phyloP scores from a whole-genome alignment of 139 green algal genomes.

The Dunaliella sp. region DNA sequence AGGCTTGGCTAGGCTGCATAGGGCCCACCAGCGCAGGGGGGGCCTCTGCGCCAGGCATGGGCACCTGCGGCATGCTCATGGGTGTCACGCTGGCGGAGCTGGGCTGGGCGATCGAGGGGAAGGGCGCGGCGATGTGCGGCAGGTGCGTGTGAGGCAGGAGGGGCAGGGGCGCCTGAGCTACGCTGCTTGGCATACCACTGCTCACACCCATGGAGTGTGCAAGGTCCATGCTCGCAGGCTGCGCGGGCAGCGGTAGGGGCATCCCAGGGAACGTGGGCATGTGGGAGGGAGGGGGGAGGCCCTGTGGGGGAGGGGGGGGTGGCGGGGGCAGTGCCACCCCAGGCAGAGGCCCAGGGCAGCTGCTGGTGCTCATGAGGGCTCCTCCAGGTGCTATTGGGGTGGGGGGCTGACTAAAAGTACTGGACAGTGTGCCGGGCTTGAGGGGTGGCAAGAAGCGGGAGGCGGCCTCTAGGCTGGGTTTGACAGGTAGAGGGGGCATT shows the following conservation, averaged over 20 bases:
- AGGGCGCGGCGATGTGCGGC: background rate
- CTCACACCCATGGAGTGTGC: background rate
- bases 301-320: background rate
- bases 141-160: background rate
- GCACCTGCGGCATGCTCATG: no score
- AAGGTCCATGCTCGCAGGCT: background rate
- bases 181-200: no score
- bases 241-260: no score
- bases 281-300: background rate
- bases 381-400: background rate
- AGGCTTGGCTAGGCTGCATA: background rate
- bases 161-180: background rate
- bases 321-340: background rate
- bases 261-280: background rate
- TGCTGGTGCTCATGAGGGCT: background rate
- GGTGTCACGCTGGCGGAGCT: no score
- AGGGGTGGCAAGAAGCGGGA: conserved; percentile 54
- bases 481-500: conserved; percentile 84
- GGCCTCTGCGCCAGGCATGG: no score
- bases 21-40: no score
- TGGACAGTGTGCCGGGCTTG: background rate
- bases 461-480: conserved; percentile 71
- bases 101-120: no score
- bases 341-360: background rate
- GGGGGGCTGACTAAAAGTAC: no score